Evolutionary conservation across 208 protist genomes (phyloP).

Genomic region (Trypanosoma conorhini): DNA sequence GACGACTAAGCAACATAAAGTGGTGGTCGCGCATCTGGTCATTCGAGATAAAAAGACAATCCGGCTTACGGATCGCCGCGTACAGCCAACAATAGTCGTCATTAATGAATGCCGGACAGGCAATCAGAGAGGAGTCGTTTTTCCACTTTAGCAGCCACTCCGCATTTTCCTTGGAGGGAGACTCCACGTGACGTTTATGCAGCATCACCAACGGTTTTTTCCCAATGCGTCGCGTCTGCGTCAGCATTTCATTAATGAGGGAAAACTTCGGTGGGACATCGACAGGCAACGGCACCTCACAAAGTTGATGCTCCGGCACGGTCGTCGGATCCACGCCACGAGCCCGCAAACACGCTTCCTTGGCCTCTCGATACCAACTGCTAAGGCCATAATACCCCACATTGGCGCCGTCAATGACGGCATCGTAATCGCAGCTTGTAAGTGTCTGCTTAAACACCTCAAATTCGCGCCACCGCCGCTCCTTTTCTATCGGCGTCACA

Average conservation of each 20-base stretch:
- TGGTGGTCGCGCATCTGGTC: slow-evolving; percentile 90
- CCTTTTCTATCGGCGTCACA: slow-evolving; percentile 39
- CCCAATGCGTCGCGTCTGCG: slow-evolving; percentile 31
- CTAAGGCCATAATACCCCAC: slow-evolving; percentile 85
- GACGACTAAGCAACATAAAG: slow-evolving; percentile 71
- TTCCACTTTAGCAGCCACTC: slow-evolving; percentile 47
- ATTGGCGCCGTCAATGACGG: slow-evolving; percentile 81
- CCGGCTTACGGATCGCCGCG: slow-evolving; percentile 48
- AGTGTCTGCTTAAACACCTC: slow-evolving; percentile 51
- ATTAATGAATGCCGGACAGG: slow-evolving; percentile 81
- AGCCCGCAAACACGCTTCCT: slow-evolving; percentile 46
- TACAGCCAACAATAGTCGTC: slow-evolving; percentile 89
- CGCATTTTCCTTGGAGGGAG: slow-evolving; percentile 43
- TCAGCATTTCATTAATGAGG: slow-evolving; percentile 72
- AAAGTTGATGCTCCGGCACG: slow-evolving; percentile 42
- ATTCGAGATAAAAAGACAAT: slow-evolving; percentile 70
- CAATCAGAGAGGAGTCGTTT: slow-evolving; percentile 36
- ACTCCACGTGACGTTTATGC: slow-evolving; percentile 62
- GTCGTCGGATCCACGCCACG: slow-evolving; percentile 44
- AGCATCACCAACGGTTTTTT: slow-evolving; percentile 70
- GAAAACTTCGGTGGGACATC: slow-evolving; percentile 86
- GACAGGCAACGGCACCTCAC: slow-evolving; percentile 69
- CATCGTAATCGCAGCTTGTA: slow-evolving; percentile 52
- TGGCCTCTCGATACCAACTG: slow-evolving; percentile 75
- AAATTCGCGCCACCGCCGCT: slow-evolving; percentile 52